A percentile compares a stretch with the other conserved stretches of the same genome.
Conservation (phyloP, 1,139 yeast genomes). For the Kurtzmaniella quercitrusa region DNA sequence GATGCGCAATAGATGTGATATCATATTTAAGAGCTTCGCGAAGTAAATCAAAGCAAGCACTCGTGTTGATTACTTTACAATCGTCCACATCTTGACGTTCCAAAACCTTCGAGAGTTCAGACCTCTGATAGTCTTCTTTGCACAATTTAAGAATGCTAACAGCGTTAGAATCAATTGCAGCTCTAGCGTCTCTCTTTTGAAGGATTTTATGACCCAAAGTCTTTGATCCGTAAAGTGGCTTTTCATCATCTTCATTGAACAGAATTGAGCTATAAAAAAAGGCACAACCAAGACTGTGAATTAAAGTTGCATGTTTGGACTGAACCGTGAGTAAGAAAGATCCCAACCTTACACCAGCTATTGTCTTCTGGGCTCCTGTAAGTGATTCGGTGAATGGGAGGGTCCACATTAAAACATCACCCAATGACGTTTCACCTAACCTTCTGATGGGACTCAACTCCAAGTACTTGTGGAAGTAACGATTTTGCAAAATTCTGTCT, state of each 20-base stretch:
- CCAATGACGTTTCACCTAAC: conserved; percentile 10
- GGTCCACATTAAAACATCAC: conserved; percentile 44
- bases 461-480: conserved; percentile 19
- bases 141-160: conserved; percentile 16
- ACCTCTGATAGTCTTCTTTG: conserved; percentile 13
- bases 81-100: neutral
- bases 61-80: conserved; percentile 24
- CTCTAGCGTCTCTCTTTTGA: conserved; percentile 31
- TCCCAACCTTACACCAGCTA: conserved; percentile 37
- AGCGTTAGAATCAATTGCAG: conserved; percentile 29
- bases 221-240: conserved; percentile 14
- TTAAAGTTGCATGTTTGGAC: neutral
- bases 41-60: conserved; percentile 23
- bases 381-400: conserved; percentile 30
- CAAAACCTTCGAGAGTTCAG: conserved; percentile 1
- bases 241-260: conserved; percentile 11
- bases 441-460: neutral
- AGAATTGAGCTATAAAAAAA: conserved; percentile 12
- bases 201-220: conserved; percentile 20
- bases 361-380: conserved; percentile 35
- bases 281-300: conserved; percentile 11
- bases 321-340: conserved; percentile 23
- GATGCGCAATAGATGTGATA: conserved; percentile 50
- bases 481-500: conserved; percentile 48
- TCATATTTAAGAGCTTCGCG: conserved; percentile 49